phyloP scores from a whole-genome alignment of 192 early-diverging fungal genomes.

The Coemansia guatemalensis region DNA sequence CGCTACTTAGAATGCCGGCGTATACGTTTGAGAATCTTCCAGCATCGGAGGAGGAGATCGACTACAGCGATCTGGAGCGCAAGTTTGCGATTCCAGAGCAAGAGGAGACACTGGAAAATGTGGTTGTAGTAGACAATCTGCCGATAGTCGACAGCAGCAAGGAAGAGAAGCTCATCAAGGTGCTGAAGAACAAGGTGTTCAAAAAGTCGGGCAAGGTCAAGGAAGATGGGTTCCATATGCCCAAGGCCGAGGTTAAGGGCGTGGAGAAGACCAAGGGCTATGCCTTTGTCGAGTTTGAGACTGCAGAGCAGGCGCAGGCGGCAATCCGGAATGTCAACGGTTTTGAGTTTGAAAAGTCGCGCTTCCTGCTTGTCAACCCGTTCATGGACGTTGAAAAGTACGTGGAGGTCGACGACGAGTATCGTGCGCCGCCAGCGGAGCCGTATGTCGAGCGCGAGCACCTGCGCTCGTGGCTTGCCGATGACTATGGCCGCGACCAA shows the following conservation, averaged over 20 bases:
- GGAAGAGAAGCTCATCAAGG: constrained; percentile 76
- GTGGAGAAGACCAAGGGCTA: constrained; percentile 82
- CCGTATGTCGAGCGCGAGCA: constrained; percentile 73
- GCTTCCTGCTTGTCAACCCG: constrained; percentile 78
- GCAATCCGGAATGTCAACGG: constrained; percentile 78
- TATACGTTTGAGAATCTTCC: constrained; percentile 67
- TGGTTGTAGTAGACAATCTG: constrained; percentile 91
- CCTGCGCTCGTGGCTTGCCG: constrained; percentile 84
- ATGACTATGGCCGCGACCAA: constrained; percentile 85
- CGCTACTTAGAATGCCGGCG: constrained; percentile 31
- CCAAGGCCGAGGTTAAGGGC: constrained; percentile 68
- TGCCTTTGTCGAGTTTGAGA: constrained; percentile 93
- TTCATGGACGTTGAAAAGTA: constrained; percentile 93
- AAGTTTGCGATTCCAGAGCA: constrained; percentile 69
- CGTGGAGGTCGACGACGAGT: constrained; percentile 69
- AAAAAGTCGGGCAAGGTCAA: constrained; percentile 74
- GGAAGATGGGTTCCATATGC: constrained; percentile 85
- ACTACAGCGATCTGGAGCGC: constrained; percentile 87
- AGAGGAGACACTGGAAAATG: constrained; percentile 73
- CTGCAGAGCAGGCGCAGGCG: constrained; percentile 73
- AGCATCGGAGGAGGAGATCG: constrained; percentile 74
- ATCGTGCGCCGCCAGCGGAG: constrained; percentile 65
- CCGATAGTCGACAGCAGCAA: constrained; percentile 86
- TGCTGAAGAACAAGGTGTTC: constrained; percentile 74
- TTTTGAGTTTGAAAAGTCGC: constrained; percentile 77